Conservation (phyloP, 345 rosid species). For the Pseudoturritis turrita region DNA sequence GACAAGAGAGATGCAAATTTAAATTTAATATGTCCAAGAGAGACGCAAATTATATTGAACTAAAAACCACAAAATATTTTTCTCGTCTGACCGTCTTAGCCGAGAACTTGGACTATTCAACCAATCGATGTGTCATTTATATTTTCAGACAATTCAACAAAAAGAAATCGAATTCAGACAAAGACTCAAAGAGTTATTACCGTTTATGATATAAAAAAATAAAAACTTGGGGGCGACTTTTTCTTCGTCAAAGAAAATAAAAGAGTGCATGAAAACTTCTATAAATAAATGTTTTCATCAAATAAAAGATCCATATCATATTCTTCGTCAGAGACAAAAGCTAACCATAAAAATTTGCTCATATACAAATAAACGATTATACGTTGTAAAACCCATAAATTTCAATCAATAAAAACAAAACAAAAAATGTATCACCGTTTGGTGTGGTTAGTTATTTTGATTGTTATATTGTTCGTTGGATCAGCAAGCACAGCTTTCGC, state of each 20-base stretch:
- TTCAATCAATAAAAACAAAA: not conserved
- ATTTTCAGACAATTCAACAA: not conserved
- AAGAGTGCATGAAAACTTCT: not conserved
- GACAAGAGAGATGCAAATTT: too few species aligned
- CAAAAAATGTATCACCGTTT: not conserved
- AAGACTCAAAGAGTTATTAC: too few species aligned
- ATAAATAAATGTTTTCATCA: not conserved
- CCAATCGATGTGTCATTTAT: constrained; percentile 8
- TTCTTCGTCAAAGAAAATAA: not conserved
- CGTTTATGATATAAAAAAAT: not conserved
- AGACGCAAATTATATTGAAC: too few species aligned
- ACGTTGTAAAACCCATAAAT: not conserved
- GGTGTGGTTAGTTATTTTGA: constrained; percentile 5
- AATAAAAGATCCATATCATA: not conserved
- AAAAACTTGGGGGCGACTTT: not conserved
- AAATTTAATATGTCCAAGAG: too few species aligned
- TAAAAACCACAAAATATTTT: too few species aligned
- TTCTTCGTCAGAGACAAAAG: not conserved
- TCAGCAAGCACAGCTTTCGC: constrained; percentile 5
- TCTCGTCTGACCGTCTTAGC: not conserved
- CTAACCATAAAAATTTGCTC: not conserved
- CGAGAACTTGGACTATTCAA: not conserved
- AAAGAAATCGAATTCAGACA: too few species aligned
- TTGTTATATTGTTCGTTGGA: constrained; percentile 4
- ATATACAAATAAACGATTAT: not conserved